Percentiles rank a stretch among this genome's conserved stretches.
Evolutionary conservation across 1,284 basidiomycete species (phyloP).

Genomic region (Pseudozyma tsukubaensis): DNA sequence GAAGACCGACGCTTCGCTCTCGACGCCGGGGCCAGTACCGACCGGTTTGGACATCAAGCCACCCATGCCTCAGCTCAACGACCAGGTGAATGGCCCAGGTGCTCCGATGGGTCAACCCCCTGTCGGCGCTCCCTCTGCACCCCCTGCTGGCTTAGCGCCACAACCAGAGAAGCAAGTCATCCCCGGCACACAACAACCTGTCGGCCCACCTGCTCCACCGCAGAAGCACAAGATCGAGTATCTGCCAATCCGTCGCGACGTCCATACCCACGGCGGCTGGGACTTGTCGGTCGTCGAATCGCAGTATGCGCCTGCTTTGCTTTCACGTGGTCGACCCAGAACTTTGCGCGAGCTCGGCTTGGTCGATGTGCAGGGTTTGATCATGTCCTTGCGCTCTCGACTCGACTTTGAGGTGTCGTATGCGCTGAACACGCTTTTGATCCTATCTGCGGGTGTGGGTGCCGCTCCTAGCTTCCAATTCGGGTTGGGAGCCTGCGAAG

Average conservation of each 20-base stretch:
- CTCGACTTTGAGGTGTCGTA: constrained; percentile 87
- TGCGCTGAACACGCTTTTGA: constrained; percentile 86
- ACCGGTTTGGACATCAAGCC: constrained; percentile 33
- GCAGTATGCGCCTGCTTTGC: constrained; percentile 73
- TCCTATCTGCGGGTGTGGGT: constrained; percentile 77
- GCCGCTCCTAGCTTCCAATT: constrained; percentile 75
- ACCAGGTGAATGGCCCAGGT: constrained; percentile 11
- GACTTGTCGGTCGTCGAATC: constrained; percentile 80
- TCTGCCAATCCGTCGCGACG: constrained; percentile 80
- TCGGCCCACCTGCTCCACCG: constrained; percentile 36
- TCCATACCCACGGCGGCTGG: constrained; percentile 85
- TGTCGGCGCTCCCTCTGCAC: constrained; percentile 1
- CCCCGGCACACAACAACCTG: constrained; percentile 40
- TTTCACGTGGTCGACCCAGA: constrained; percentile 73
- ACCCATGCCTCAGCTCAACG: constrained; percentile 24
- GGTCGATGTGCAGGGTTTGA: constrained; percentile 88
- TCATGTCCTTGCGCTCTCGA: constrained; percentile 88
- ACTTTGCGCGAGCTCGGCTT: constrained; percentile 82
- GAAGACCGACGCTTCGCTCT: constrained; percentile 35
- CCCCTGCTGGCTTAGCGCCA: constrained; percentile 7
- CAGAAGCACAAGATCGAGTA: constrained; percentile 89
- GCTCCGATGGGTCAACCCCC: constrained; percentile 19
- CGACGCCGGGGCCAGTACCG: constrained; percentile 18
- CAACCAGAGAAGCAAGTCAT: constrained; percentile 35
- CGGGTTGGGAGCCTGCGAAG: constrained; percentile 79